Conservation (phyloP, 1,284 basidiomycete species). For the Quambalaria eucalypti region DNA sequence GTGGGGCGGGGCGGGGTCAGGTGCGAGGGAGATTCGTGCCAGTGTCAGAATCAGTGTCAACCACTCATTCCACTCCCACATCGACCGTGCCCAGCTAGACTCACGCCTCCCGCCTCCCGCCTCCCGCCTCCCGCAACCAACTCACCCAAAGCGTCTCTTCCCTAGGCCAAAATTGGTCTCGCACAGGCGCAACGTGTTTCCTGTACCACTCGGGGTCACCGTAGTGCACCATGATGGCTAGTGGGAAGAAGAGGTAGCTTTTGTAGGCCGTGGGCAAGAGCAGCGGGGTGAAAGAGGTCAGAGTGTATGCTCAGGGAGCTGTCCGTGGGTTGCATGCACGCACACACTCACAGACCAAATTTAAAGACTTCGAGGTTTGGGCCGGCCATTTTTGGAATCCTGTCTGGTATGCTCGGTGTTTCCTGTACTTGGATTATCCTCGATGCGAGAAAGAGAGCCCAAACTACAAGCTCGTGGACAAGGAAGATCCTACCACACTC, state of each 20-base stretch:
- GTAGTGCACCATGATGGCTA: slow-evolving; percentile 73
- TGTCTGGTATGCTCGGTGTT: no score
- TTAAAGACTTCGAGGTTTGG: slow-evolving; percentile 55
- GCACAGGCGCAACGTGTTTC: slow-evolving; percentile 61
- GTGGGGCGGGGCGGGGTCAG: not conserved
- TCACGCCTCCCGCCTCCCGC: no score
- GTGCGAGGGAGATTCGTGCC: not conserved
- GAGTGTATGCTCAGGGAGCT: slow-evolving; percentile 1
- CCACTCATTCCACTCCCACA: not conserved
- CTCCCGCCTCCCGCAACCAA: no score
- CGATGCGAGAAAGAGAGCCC: no score
- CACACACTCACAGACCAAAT: slow-evolving; percentile 28
- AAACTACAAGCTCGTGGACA: no score
- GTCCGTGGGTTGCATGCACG: not conserved
- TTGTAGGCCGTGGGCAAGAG: not conserved
- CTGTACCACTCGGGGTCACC: slow-evolving; percentile 83
- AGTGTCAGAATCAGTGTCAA: no score
- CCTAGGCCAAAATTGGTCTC: slow-evolving; percentile 36
- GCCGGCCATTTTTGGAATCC: no score
- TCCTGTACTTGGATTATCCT: no score
- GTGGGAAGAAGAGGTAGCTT: slow-evolving; percentile 82
- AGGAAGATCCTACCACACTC: no score
- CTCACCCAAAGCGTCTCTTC: slow-evolving; percentile 23
- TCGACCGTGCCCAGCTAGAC: not conserved
- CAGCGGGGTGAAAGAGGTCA: not conserved